These are phyloP conservation scores for Dictyostelium intermedium DNA, from an alignment of 78 protist genomes.

Conservation along the genomic window DNA sequence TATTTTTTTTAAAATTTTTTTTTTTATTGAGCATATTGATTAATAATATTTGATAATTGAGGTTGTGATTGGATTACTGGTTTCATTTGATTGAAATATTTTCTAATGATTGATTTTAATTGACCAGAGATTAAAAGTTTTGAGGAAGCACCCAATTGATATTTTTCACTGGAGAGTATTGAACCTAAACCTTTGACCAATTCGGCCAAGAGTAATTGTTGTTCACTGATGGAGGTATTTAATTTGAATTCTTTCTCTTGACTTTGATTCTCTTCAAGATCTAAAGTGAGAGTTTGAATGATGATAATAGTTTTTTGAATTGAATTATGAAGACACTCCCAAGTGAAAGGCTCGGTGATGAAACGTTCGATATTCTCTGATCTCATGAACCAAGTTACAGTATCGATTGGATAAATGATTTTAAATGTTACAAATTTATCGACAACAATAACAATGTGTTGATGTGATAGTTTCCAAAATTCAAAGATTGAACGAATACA, in stretches of 20 bases:
- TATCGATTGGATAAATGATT: constrained; percentile 50
- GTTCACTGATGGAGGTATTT: constrained; percentile 19
- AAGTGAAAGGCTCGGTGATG: constrained; percentile 26
- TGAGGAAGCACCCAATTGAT: not conserved
- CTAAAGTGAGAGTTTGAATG: constrained; percentile 31
- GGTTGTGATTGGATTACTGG: constrained; percentile 31
- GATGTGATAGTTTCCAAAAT: constrained; percentile 60
- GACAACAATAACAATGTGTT: constrained; percentile 57
- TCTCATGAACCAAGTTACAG: not conserved
- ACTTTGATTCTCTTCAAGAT: constrained; percentile 1
- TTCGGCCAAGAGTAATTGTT: constrained; percentile 32
- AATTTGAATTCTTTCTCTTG: constrained; percentile 33
- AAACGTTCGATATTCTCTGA: not conserved
- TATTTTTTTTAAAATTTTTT: not conserved
- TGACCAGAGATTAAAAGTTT: constrained; percentile 48
- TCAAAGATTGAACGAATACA: constrained; percentile 28
- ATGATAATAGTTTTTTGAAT: constrained; percentile 59
- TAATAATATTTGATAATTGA: constrained; percentile 6
- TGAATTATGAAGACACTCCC: constrained; percentile 58
- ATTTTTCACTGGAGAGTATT: not conserved
- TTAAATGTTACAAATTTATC: constrained; percentile 65
- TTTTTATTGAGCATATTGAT: constrained; percentile 38
- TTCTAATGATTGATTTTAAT: constrained; percentile 42
- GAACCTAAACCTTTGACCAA: constrained; percentile 4
- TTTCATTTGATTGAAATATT: constrained; percentile 46